These are phyloP conservation scores for Sporothrix curviconia DNA, from an alignment of 2,329 filamentous ascomycete species.

Conservation along the genomic window DNA sequence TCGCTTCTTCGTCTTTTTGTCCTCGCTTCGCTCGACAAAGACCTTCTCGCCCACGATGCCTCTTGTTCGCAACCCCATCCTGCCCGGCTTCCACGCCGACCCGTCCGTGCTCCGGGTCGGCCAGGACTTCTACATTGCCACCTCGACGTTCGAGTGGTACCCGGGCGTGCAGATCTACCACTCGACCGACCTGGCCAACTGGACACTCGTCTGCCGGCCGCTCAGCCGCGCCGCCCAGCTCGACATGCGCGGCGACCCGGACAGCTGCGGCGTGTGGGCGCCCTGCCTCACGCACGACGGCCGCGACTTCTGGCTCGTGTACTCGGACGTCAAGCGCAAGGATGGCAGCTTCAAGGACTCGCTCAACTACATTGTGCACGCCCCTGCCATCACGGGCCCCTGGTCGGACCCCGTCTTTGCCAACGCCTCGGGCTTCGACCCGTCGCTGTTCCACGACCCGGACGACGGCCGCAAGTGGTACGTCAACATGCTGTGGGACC, in stretches of 20 bases:
- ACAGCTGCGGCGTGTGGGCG: constrained; percentile 58
- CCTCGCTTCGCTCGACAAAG: neutral
- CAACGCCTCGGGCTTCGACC: constrained; percentile 52
- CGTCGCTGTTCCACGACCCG: constrained; percentile 50
- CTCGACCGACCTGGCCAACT: constrained; percentile 44
- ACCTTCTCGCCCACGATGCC: constrained; percentile 9
- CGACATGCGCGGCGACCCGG: constrained; percentile 48
- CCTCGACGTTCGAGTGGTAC: constrained; percentile 46
- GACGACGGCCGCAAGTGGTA: constrained; percentile 51
- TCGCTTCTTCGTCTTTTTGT: neutral
- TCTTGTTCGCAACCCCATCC: constrained; percentile 41
- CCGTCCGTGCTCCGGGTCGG: constrained; percentile 33
- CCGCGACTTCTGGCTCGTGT: constrained; percentile 55
- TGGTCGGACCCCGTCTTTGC: constrained; percentile 56
- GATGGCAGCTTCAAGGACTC: constrained; percentile 49
- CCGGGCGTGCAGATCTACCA: constrained; percentile 48
- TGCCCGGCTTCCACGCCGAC: constrained; percentile 51
- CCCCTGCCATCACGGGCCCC: constrained; percentile 47
- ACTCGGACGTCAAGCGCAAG: constrained; percentile 61
- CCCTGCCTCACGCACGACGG: constrained; percentile 58
- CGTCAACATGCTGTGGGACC: constrained; percentile 51
- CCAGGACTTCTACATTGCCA: constrained; percentile 42
- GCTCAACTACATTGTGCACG: constrained; percentile 48
- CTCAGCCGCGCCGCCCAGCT: constrained; percentile 37
- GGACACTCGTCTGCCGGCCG: constrained; percentile 38